Evolutionary conservation across 208 protist genomes (phyloP).

Genomic region (Naegleria lovaniensis): DNA sequence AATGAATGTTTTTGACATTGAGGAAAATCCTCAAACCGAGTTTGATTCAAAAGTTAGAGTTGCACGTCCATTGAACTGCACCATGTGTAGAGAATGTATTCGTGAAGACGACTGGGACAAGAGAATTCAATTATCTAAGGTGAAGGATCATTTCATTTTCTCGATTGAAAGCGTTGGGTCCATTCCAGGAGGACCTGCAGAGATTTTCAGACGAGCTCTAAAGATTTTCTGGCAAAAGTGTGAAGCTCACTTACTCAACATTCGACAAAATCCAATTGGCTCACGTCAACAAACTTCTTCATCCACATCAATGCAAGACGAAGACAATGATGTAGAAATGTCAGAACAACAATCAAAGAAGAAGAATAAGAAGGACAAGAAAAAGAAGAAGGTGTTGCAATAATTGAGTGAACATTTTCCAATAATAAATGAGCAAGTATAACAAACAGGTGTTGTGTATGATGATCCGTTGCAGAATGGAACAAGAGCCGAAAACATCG

Average conservation of each 20-base stretch:
- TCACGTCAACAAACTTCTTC: background rate
- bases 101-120: conserved; percentile 40
- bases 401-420: no score
- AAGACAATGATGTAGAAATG: background rate
- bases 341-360: background rate
- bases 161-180: conserved; percentile 16
- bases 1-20: conserved; percentile 85
- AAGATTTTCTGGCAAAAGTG: conserved; percentile 20
- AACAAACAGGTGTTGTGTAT: no score
- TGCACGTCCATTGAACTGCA: conserved; percentile 76
- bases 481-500: no score
- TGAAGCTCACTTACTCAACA: background rate
- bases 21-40: conserved; percentile 46
- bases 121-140: background rate
- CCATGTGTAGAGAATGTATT: conserved; percentile 93
- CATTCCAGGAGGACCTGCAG: background rate
- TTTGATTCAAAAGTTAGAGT: conserved; percentile 54
- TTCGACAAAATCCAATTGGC: background rate
- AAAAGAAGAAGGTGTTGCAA: background rate
- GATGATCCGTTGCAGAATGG: no score
- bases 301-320: background rate
- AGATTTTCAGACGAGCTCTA: conserved; percentile 17
- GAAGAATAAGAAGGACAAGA: background rate
- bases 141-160: conserved; percentile 30
- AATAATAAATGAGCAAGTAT: no score